phyloP scores from a whole-genome alignment of 2,329 filamentous ascomycete species.

The Zasmidium cellare region DNA sequence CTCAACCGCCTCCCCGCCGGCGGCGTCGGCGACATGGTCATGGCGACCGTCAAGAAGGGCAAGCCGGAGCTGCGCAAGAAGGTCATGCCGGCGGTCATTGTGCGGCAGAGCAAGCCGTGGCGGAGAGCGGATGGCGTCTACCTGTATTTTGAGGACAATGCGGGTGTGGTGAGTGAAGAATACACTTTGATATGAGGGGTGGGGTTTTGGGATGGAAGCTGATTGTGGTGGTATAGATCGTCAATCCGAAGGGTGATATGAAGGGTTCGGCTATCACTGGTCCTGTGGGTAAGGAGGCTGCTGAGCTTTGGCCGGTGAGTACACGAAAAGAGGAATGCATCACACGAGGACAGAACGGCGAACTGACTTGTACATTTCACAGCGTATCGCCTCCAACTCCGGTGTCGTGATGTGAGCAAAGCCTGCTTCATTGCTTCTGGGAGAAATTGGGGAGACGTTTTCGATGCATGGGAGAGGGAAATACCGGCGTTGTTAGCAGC shows the following conservation, averaged over 20 bases:
- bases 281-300: slow-evolving; percentile 98
- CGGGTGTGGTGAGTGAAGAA: slow-evolving; percentile 74
- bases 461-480: slow-evolving; percentile 22
- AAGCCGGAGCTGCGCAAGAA: slow-evolving; percentile 99
- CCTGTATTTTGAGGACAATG: slow-evolving; percentile 99
- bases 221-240: slow-evolving; percentile 65
- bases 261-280: slow-evolving; percentile 99
- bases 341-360: background rate
- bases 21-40: slow-evolving; percentile 99
- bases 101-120: slow-evolving; percentile 99
- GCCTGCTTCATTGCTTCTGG: slow-evolving; percentile 1
- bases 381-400: slow-evolving; percentile 99
- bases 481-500: slow-evolving; percentile 19
- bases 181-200: slow-evolving; percentile 1
- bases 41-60: slow-evolving; percentile 99
- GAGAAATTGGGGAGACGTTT: slow-evolving; percentile 13
- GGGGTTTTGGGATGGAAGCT: slow-evolving; percentile 18
- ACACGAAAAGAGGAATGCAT: background rate
- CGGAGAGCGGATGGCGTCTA: slow-evolving; percentile 97
- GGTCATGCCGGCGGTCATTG: slow-evolving; percentile 99
- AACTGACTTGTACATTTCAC: slow-evolving; percentile 16
- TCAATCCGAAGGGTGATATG: slow-evolving; percentile 99
- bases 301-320: slow-evolving; percentile 97
- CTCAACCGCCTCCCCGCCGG: slow-evolving; percentile 96
- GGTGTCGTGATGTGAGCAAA: slow-evolving; percentile 99